Evolutionary conservation across 2,329 filamentous ascomycete genomes (phyloP).

Genomic region (Ophiostoma ips): DNA sequence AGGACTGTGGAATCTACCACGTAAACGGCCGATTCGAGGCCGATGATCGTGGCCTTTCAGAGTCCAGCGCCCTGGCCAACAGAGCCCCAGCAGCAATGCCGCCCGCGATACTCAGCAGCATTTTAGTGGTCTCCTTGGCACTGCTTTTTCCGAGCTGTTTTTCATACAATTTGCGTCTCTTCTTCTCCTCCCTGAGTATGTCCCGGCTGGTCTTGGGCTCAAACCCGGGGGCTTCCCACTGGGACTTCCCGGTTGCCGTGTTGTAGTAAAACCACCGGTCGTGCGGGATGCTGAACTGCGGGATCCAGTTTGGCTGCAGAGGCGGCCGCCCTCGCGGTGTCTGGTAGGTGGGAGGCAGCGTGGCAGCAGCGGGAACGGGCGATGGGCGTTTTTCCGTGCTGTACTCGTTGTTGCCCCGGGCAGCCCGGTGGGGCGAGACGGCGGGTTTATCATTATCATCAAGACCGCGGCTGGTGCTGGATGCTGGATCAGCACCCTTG

Average conservation of each 20-base stretch:
- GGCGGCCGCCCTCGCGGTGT: conserved; percentile 25
- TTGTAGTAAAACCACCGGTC: conserved; percentile 46
- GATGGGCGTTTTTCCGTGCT: not conserved
- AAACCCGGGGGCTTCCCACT: conserved; percentile 35
- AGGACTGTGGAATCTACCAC: too few species aligned
- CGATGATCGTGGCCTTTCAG: not conserved
- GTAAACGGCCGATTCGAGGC: too few species aligned
- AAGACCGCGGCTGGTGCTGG: not conserved
- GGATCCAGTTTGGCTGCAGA: conserved; percentile 38
- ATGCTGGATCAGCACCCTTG: too few species aligned
- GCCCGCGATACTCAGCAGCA: conserved; percentile 7
- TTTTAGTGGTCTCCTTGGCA: not conserved
- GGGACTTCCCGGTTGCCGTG: conserved; percentile 37
- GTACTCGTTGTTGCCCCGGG: not conserved
- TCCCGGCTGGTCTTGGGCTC: too few species aligned
- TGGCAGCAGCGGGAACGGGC: not conserved
- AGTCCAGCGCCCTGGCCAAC: conserved; percentile 1
- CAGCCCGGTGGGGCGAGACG: not conserved
- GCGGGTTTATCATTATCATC: not conserved
- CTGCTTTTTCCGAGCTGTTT: not conserved
- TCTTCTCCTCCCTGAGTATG: too few species aligned
- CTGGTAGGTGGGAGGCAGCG: conserved; percentile 7
- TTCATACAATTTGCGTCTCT: not conserved
- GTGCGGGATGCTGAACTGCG: conserved; percentile 39
- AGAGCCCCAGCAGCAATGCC: conserved; percentile 8